A percentile compares a stretch with the other conserved stretches of the same genome.
phyloP scores from a whole-genome alignment of 768 basidiomycete species.

The Boletales sp. region DNA sequence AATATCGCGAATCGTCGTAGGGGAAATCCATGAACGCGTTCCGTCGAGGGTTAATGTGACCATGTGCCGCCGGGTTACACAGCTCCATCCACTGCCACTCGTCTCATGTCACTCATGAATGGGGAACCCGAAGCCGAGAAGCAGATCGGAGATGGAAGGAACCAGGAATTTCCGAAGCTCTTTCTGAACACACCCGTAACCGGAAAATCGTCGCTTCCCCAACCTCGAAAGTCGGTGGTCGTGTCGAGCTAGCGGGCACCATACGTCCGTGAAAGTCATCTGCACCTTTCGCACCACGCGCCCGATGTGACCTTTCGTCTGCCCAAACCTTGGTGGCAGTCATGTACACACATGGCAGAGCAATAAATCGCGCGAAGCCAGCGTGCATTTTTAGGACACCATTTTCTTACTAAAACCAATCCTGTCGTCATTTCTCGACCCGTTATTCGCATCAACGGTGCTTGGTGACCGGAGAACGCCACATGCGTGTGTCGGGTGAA shows the following conservation, averaged over 20 bases:
- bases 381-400: constrained; percentile 6
- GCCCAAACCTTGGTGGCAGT: too few species aligned
- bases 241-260: too few species aligned
- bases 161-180: neutral
- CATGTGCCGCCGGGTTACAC: constrained; percentile 6
- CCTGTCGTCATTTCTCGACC: neutral
- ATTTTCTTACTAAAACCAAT: constrained; percentile 17
- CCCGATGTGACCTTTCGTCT: too few species aligned
- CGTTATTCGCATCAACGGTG: too few species aligned
- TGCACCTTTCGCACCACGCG: too few species aligned
- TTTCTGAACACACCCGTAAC: too few species aligned
- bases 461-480: constrained; percentile 18
- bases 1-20: neutral
- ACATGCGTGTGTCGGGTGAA: neutral
- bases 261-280: too few species aligned
- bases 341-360: constrained; percentile 4
- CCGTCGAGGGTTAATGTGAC: neutral
- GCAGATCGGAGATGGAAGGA: constrained; percentile 23
- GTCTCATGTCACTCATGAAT: constrained; percentile 11
- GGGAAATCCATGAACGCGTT: too few species aligned
- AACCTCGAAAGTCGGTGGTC: too few species aligned
- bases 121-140: constrained; percentile 3
- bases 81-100: constrained; percentile 5
- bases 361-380: constrained; percentile 27
- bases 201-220: too few species aligned